Evolutionary conservation across 495 filamentous ascomycete genomes (phyloP), one percentile per base, ranked within the genome.

Genomic region (Penicillium soppii): DNA sequence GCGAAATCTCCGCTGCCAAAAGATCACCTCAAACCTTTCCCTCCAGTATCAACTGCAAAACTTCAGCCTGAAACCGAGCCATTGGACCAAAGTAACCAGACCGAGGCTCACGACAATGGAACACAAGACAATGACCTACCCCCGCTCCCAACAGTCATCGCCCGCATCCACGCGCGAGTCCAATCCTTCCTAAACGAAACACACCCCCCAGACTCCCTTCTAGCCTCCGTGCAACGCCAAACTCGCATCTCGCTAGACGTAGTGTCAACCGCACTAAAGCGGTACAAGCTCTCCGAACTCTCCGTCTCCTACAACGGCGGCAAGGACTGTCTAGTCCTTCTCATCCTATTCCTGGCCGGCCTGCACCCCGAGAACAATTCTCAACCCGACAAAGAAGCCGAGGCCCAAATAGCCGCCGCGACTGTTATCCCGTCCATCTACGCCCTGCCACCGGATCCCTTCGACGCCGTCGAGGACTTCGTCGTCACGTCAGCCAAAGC

Each of bases 221-320:
- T 72, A 17, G 73, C 76, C 57, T 71, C 71, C 15, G 85, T 88
- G 17, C 91, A 97, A 66, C 68, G 68, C 37, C 91, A 92, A 74
- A 87, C 85, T 37, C 75, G 82, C 38, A 73, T 78, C 13, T 82
- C 90, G 1, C 74, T 95, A 54, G 76, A 70, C 15, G 86, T 96
- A 12, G 81, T 96, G 22, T 72, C 80, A 40, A 78, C 87, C 50
- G 89, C 91, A 2, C 70, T 97, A 47, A 62, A 76, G 43, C 73
- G 73, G 57, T 97, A 95, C 64, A 77, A 78, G 79, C 81, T 87
- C 47, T 74, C 85, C 40, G 79, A 95, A 56, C 76, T 97, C 39
- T 91, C 92, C 8, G 76, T 98, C 50, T 95, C 95, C 40, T 98
- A 96, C 66, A 98, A 98, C 58, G 94, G 94, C 71, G 94, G 94